Base-by-base conservation (phyloP, 1,139 yeast genomes). In the Suhomyces bokatorum region DNA sequence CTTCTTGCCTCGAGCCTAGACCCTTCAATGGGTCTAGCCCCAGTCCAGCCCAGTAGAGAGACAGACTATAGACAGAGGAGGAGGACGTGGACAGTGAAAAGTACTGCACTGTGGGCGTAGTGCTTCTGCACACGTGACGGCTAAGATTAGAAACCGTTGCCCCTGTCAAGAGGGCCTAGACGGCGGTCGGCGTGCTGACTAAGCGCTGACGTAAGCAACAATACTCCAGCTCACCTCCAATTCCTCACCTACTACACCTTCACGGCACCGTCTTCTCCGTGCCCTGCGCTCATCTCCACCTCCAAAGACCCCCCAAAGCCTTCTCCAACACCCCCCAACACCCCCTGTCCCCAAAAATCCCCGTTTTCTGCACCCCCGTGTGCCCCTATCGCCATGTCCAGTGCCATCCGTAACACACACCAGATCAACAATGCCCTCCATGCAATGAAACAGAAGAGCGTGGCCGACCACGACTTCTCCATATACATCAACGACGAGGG, bases 381-480 rank as follows among this genome's bases (percentile, higher is more conserved):
- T 20, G 24, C 42, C 22, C 4, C n/a, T 28, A 12, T 30, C 30
- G 32, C 38, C 28, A 52, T 52, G 55, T 50, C 56, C 8, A 43
- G 42, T 35, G 49, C 59, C 27, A 42, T 48, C 29, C 54, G 74
- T 46, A 80, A 81, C 56, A 71, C 84, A 4, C 69, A 70, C 42
- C 85, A 84, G 62, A 79, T 84, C 49, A 84, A 83, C 58, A 88
- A 88, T 57, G 96, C 96, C 12, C 70, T 89, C 48, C 74, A 81
- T 47, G 95, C 91, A 31, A 77, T 89, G 56, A 79, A 81, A 54
- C 73, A 76, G 48, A 81, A 82, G 58, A 62, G 67, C 32, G 53
- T 49, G 3, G 54, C 55, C 2, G 50, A 47, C 6, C 60, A 60
- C 29, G 90, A 84, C 57, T 73, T 76, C 46, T 73, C 85, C 1